A percentile compares a stretch with the other conserved stretches of the same genome.
Conservation (phyloP, 345 rosid species). For the Pugionium cornutum region DNA sequence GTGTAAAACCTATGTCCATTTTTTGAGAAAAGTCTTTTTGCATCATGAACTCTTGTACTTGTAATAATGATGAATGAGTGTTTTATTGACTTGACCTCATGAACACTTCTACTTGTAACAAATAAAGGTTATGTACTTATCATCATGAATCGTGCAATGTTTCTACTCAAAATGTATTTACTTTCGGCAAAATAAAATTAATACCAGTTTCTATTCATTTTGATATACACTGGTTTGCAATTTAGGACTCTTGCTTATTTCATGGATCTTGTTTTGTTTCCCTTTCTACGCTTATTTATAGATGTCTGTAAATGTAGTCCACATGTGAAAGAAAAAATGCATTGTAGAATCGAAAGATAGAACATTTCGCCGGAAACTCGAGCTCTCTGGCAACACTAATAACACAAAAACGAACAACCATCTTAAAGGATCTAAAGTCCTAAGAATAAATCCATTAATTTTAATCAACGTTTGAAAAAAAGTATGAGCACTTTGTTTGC, state of each 20-base stretch:
- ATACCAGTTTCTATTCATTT: neutral
- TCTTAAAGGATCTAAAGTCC: conserved; percentile 26
- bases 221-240: neutral
- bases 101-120: too few species aligned
- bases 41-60: too few species aligned
- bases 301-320: conserved; percentile 25
- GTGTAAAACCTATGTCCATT: too few species aligned
- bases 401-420: conserved; percentile 21
- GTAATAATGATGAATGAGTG: too few species aligned
- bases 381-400: conserved; percentile 32
- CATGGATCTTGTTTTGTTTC: conserved; percentile 35
- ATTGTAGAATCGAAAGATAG: conserved; percentile 27
- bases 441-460: conserved; percentile 22
- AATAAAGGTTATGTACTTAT: too few species aligned
- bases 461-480: conserved; percentile 24
- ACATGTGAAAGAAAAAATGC: conserved; percentile 1
- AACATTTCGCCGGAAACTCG: conserved; percentile 6
- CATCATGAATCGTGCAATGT: too few species aligned
- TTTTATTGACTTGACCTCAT: too few species aligned
- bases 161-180: neutral
- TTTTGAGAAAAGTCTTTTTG: too few species aligned
- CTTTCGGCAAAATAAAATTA: neutral
- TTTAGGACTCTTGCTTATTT: too few species aligned
- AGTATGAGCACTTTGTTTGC: conserved; percentile 21
- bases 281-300: conserved; percentile 52